These are phyloP conservation scores for Suhomyces pyralidae DNA, from an alignment of 805 yeast species.

Conservation along the genomic window DNA sequence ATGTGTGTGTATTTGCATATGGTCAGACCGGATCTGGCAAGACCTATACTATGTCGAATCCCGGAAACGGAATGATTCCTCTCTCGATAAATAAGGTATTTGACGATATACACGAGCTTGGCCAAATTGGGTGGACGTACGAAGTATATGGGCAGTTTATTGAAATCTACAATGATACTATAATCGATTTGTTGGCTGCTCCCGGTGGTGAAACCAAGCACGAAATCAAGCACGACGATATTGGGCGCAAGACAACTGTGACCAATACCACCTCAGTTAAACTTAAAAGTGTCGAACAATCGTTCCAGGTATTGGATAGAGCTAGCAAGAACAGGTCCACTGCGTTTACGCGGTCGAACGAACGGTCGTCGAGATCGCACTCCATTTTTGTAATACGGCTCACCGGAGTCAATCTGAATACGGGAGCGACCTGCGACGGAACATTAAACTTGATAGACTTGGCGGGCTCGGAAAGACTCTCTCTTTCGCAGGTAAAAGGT, in stretches of 20 bases:
- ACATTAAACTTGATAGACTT: conserved; percentile 78
- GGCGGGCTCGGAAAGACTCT: conserved; percentile 90
- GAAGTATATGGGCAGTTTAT: conserved; percentile 68
- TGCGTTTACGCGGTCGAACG: conserved; percentile 79
- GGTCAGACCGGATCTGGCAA: conserved; percentile 96
- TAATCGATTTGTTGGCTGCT: conserved; percentile 60
- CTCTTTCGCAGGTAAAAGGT: conserved; percentile 74
- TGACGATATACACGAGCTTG: conserved; percentile 45
- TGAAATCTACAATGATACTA: conserved; percentile 84
- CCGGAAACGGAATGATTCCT: conserved; percentile 77
- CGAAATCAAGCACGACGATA: conserved; percentile 71
- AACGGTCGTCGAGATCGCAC: conserved; percentile 88
- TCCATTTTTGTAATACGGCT: conserved; percentile 69
- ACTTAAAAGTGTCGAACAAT: conserved; percentile 48
- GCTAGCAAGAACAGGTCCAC: conserved; percentile 69
- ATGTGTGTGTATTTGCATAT: conserved; percentile 92
- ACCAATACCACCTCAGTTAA: conserved; percentile 54
- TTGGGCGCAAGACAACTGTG: conserved; percentile 51
- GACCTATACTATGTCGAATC: conserved; percentile 81
- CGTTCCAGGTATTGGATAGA: conserved; percentile 45
- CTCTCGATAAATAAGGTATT: conserved; percentile 71
- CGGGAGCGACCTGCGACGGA: conserved; percentile 53
- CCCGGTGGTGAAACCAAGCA: conserved; percentile 34
- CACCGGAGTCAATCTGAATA: conserved; percentile 48
- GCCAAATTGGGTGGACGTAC: conserved; percentile 62